These are phyloP conservation scores for Acacia melanoxylon DNA, from an alignment of 306 rosid genomes.

Conservation along the genomic window DNA sequence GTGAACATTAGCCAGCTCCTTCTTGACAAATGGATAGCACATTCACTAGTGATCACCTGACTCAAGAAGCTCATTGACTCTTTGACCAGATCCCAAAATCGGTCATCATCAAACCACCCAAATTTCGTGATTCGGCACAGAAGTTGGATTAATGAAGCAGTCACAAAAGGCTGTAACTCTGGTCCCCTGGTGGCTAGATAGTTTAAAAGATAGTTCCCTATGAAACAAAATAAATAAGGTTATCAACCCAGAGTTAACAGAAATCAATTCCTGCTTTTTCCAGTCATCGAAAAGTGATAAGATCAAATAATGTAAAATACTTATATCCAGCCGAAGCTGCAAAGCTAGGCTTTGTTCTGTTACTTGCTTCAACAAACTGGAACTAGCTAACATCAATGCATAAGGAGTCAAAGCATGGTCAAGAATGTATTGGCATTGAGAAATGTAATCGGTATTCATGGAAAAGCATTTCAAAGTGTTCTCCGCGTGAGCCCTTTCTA, in stretches of 20 bases:
- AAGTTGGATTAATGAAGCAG: slow-evolving; percentile 55
- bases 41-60: slow-evolving; percentile 39
- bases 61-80: slow-evolving; percentile 52
- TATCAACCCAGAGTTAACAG: background rate
- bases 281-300: background rate
- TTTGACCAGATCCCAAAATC: slow-evolving; percentile 51
- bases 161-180: slow-evolving; percentile 57
- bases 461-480: slow-evolving; percentile 58
- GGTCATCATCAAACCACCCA: slow-evolving; percentile 64
- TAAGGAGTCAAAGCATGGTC: slow-evolving; percentile 61
- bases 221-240: background rate
- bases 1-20: background rate
- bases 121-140: slow-evolving; percentile 52
- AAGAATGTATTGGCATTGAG: slow-evolving; percentile 64
- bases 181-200: slow-evolving; percentile 62
- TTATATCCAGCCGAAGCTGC: slow-evolving; percentile 55
- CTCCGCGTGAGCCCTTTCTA: slow-evolving; percentile 64
- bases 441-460: slow-evolving; percentile 53
- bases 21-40: background rate
- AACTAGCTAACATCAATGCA: slow-evolving; percentile 63
- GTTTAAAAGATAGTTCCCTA: slow-evolving; percentile 55
- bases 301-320: slow-evolving; percentile 5
- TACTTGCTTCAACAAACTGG: slow-evolving; percentile 64
- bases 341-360: slow-evolving; percentile 57
- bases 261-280: slow-evolving; percentile 3